phyloP scores from a whole-genome alignment of 257 asterid species.

The Penstemon barbatus region DNA sequence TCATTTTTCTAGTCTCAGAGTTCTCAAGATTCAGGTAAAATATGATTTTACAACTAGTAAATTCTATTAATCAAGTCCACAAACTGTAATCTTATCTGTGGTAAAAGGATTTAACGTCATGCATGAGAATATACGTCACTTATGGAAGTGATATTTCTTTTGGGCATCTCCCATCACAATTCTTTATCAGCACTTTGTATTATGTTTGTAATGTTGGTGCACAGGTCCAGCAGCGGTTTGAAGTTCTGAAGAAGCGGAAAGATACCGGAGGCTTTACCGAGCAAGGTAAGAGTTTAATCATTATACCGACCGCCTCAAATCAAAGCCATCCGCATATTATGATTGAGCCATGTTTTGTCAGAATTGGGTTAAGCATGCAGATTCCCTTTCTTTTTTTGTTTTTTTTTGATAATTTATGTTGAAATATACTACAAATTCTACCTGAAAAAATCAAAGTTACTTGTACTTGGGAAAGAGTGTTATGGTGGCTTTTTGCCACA shows the following conservation, averaged over 20 bases:
- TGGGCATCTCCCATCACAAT: not conserved
- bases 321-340: not conserved
- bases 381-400: not conserved
- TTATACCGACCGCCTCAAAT: slow-evolving; percentile 10
- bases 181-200: not conserved
- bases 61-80: not conserved
- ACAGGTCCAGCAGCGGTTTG: slow-evolving; percentile 95
- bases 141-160: not conserved
- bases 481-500: not conserved
- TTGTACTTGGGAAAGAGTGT: not conserved
- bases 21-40: not conserved
- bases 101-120: slow-evolving; percentile 13
- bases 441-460: not conserved
- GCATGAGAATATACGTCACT: slow-evolving; percentile 5
- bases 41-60: not conserved
- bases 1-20: not conserved
- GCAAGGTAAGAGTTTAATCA: slow-evolving; percentile 57
- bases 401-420: not conserved
- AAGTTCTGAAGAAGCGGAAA: slow-evolving; percentile 82
- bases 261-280: slow-evolving; percentile 83
- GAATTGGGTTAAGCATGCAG: slow-evolving; percentile 1
- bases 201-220: slow-evolving; percentile 18
- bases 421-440: not conserved
- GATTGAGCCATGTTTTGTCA: slow-evolving; percentile 11
- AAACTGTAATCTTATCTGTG: not conserved